A percentile compares a stretch with the other conserved stretches of the same genome.
phyloP scores from a whole-genome alignment of 371 early-diverging fungal genomes.

The Haplosporangium sp. region DNA sequence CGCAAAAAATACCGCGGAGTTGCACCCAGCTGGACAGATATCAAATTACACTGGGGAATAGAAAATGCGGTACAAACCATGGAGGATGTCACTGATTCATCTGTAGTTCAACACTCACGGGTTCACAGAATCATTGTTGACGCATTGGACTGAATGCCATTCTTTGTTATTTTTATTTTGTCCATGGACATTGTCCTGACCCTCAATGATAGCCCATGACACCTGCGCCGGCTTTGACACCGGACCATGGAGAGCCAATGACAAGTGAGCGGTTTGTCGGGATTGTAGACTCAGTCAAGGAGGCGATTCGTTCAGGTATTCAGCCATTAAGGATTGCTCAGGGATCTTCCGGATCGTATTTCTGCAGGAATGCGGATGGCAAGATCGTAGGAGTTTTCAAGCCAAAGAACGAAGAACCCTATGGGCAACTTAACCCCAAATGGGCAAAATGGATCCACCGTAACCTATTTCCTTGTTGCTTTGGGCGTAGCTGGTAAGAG shows the following conservation, averaged over 20 bases:
- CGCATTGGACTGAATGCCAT: neutral
- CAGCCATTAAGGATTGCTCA: conserved; percentile 77
- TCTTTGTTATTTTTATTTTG: neutral
- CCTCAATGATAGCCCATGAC: conserved; percentile 37
- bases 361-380: conserved; percentile 77
- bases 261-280: conserved; percentile 62
- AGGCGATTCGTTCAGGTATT: conserved; percentile 76
- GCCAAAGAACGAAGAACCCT: conserved; percentile 95
- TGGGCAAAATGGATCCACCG: conserved; percentile 96
- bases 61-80: no score
- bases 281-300: conserved; percentile 76
- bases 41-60: no score
- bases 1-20: no score
- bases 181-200: neutral
- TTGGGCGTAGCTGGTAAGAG: conserved; percentile 83
- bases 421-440: conserved; percentile 90
- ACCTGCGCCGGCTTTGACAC: conserved; percentile 42
- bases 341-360: conserved; percentile 93
- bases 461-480: conserved; percentile 88
- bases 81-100: neutral
- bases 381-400: conserved; percentile 92
- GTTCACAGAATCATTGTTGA: neutral
- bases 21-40: no score
- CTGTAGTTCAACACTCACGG: neutral
- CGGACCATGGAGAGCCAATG: conserved; percentile 59